Evolutionary conservation across 306 rosid genomes (phyloP).

Genomic region (Cucurbita pepo): DNA sequence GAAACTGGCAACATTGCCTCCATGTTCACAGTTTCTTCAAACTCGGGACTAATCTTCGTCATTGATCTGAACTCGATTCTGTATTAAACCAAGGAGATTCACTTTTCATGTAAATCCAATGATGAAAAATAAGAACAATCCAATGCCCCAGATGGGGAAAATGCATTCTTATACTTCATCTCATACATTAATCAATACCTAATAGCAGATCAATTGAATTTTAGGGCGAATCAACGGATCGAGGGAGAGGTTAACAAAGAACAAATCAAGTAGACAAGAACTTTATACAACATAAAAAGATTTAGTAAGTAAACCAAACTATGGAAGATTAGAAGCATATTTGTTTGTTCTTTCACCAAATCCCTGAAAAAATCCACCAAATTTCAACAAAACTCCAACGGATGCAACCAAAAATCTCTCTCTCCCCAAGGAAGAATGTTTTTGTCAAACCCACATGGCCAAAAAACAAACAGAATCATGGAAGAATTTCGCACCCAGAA

Average conservation of each 20-base stretch:
- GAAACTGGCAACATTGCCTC: slow-evolving; percentile 61
- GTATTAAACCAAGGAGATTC: background rate
- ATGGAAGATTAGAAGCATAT: background rate
- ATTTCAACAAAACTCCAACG: background rate
- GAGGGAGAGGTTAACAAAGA: background rate
- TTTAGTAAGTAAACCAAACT: background rate
- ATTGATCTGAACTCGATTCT: slow-evolving; percentile 14
- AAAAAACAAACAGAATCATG: background rate
- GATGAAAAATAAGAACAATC: slow-evolving; percentile 5
- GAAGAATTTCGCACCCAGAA: background rate
- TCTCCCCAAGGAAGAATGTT: background rate
- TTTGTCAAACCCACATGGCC: background rate
- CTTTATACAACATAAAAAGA: background rate
- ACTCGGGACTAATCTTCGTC: slow-evolving; percentile 86
- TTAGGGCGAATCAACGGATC: background rate
- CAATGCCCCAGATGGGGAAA: background rate
- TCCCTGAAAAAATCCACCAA: background rate
- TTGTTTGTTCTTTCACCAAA: background rate
- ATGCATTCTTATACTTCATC: background rate
- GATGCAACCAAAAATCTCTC: background rate
- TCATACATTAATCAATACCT: background rate
- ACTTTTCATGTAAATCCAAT: background rate
- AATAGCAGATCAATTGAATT: background rate
- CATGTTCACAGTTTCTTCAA: slow-evolving; percentile 35
- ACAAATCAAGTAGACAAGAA: background rate